Percentiles rank a stretch among this genome's conserved stretches.
phyloP scores from a whole-genome alignment of 1,284 basidiomycete genomes.

The Microbotryomycetes sp. region DNA sequence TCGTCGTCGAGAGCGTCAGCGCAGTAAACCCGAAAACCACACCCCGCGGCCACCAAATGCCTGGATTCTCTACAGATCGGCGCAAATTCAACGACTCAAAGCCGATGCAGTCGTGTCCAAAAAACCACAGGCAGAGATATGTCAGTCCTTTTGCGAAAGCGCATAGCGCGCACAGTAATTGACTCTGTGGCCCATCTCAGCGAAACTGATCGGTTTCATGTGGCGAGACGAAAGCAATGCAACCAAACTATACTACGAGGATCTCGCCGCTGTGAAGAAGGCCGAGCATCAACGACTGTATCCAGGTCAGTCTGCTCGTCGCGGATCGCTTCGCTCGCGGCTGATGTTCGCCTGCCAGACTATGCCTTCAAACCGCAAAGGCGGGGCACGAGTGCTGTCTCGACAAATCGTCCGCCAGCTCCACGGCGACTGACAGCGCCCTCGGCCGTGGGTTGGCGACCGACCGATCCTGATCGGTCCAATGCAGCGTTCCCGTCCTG shows the following conservation, averaged over 20 bases:
- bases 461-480: background rate
- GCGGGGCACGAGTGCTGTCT: background rate
- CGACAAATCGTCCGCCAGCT: background rate
- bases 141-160: background rate
- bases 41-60: conserved; percentile 75
- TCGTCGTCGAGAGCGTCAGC: background rate
- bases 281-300: conserved; percentile 41
- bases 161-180: background rate
- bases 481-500: background rate
- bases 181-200: background rate
- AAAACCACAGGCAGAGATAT: conserved; percentile 28
- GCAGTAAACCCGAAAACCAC: conserved; percentile 31
- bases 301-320: conserved; percentile 20
- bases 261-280: conserved; percentile 60
- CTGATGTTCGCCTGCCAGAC: background rate
- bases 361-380: background rate
- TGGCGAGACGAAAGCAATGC: conserved; percentile 58
- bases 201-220: conserved; percentile 58
- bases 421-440: background rate
- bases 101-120: conserved; percentile 12
- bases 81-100: conserved; percentile 35
- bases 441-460: background rate
- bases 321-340: background rate
- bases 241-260: conserved; percentile 58
- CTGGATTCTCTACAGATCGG: conserved; percentile 83